Evolutionary conservation across 805 yeast species (phyloP), one percentile per base, ranked within the genome.

Genomic region (Wickerhamiella brachini): DNA sequence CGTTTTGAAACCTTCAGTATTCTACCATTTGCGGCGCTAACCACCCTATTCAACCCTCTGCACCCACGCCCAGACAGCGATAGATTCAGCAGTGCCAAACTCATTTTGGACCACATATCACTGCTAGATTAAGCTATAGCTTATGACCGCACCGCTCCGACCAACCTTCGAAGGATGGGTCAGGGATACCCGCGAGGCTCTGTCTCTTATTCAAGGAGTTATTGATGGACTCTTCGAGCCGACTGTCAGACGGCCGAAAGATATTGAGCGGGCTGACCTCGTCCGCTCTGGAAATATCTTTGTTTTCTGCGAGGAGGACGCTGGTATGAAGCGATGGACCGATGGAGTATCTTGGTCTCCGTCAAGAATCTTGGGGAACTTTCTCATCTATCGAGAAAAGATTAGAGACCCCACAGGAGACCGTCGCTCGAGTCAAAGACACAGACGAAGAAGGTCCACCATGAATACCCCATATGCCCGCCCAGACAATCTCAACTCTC

Each of bases 311-410:
- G 95, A 89, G 65, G 86, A 83, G 57, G 71, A 76, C 12, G 80
- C 89, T 0, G 88, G 90, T 2, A 88, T 89, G 54, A 85, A 84
- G 63, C 73, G 97, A 53, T 89, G 97, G 97, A 89, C 97, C 1
- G 97, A 89, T 62, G 95, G 96, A n/a, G 77, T 85, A 13, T 72
- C 89, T 13, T 89, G 97, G 97, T 80, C 89, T 2, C 95, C 97
- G 0, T 83, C 94, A 1, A 72, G 97, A 47, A 87, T 89, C 41
- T 72, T 87, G 24, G 95, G 95, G 5, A 73, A 93, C 53, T 89
- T 89, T 59, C 69, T 89, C 34, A 81, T 89, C 10, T 89, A 89
- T 65, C 76, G 95, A 24, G 94, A 88, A 62, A 64, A 78, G 37
- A 77, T 72, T 51, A 69, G 73, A 63, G 70, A 73, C 60, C 66